A percentile compares a stretch with the other conserved stretches of the same genome.
Evolutionary conservation across 805 yeast genomes (phyloP).

Genomic region (Saturnispora sekii): DNA sequence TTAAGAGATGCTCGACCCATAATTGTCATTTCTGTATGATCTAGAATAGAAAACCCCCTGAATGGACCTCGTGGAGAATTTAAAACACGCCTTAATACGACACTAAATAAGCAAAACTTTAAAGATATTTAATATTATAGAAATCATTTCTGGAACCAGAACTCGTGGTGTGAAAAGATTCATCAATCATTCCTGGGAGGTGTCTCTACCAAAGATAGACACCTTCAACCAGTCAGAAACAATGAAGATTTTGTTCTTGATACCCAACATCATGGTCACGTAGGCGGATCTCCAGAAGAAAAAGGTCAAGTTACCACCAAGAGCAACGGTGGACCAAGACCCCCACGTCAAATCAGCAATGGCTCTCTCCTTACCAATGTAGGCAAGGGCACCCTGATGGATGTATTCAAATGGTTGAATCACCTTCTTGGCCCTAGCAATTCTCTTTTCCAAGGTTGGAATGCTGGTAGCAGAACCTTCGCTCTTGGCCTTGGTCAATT

Average conservation of each 20-base stretch:
- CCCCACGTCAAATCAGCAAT: slow-evolving; percentile 83
- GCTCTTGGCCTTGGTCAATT: slow-evolving; percentile 31
- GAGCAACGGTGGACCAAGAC: slow-evolving; percentile 66
- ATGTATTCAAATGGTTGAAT: slow-evolving; percentile 63
- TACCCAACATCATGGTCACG: slow-evolving; percentile 82
- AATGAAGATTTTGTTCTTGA: slow-evolving; percentile 81
- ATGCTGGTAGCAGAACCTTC: slow-evolving; percentile 26
- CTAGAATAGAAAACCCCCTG: too few relatives aligned
- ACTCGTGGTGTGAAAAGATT: not conserved
- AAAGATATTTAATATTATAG: too few relatives aligned
- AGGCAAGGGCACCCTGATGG: slow-evolving; percentile 90
- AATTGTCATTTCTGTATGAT: too few relatives aligned
- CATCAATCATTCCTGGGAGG: slow-evolving; percentile 49
- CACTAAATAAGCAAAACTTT: too few relatives aligned
- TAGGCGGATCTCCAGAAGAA: slow-evolving; percentile 94
- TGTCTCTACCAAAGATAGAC: slow-evolving; percentile 85
- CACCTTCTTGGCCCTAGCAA: slow-evolving; percentile 31
- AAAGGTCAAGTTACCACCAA: slow-evolving; percentile 82
- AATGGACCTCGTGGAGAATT: too few relatives aligned
- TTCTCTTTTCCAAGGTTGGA: slow-evolving; percentile 29
- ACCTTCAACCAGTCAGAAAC: slow-evolving; percentile 85
- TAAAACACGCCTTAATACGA: too few relatives aligned
- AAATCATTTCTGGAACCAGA: too few relatives aligned
- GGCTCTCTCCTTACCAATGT: slow-evolving; percentile 88
- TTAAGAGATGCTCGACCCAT: too few relatives aligned